phyloP scores from a whole-genome alignment of 106 monocot genomes.

The Dendrobium huoshanense region DNA sequence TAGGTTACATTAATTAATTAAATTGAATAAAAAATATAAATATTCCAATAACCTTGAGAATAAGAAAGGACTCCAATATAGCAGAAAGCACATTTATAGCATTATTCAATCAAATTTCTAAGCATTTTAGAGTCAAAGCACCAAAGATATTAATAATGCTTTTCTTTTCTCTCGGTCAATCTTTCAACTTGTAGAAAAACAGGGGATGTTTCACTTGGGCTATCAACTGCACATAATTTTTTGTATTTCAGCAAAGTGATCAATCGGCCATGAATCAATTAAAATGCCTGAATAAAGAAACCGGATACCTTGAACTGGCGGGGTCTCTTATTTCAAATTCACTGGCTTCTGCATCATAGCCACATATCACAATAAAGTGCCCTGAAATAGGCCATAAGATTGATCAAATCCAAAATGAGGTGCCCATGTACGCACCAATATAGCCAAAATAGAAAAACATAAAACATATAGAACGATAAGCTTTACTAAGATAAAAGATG shows the following conservation, averaged over 20 bases:
- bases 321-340: constrained; percentile 99
- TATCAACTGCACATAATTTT: not conserved
- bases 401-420: not conserved
- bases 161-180: not conserved
- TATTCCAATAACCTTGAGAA: not conserved
- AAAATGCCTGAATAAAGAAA: not conserved
- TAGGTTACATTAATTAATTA: not conserved
- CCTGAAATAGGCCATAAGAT: constrained; percentile 29
- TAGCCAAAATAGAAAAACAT: not conserved
- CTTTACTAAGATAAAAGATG: not conserved
- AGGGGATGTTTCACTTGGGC: not conserved
- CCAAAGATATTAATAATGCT: not conserved
- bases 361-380: constrained; percentile 89
- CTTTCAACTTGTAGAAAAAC: not conserved
- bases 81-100: not conserved
- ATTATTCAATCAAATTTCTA: not conserved
- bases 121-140: not conserved
- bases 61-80: not conserved
- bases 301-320: constrained; percentile 65
- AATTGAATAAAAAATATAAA: not conserved
- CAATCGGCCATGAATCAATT: not conserved
- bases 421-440: not conserved
- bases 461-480: not conserved
- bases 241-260: not conserved
- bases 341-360: constrained; percentile 52